Evolutionary conservation across 176 grass and related monocot species (phyloP), one percentile per base, ranked within the genome.

Genomic region (Puccinellia tenuiflora): DNA sequence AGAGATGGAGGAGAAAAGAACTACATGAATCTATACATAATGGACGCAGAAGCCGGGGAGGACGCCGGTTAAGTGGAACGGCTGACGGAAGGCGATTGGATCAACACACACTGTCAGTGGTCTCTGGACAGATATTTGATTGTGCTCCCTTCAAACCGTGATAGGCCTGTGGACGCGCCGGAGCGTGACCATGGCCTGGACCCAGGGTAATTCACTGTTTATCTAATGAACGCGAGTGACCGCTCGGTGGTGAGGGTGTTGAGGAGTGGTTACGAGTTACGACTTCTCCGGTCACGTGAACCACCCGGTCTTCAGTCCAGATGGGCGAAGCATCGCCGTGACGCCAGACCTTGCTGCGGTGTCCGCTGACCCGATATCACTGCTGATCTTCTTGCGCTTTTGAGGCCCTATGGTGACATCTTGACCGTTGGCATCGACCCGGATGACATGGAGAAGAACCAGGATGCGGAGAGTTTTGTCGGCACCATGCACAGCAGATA

Each of bases 271-370:
- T 18, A 77, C 16, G 57, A 45, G 48, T 0, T 18, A 77, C 16
- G 57, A 45, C 6, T 0, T 87, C 48, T 38, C 57, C 2, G 84
- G 84, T 1, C 84, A 90, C 56, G 80, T 91, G n/a, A 91, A 91
- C 68, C 89, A 91, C 78, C 85, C 89, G 0, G 26, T 91, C 4
- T 87, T 91, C 74, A 87, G 80, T 42, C 89, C 85, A 1, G 80
- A 91, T 28, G 57, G 75, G 9, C 29, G 14, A 56, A 90, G 88
- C 88, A 55, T 87, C 81, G 54, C 46, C 16, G 75, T 90, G 52
- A 67, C 75, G 1, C 6, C 80, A 5, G 88, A 90, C 76, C 88
- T 90, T 9, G 55, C 88, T 15, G 66, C 34, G 1, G 88, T 80
- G 26, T 80, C 85, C 0, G 80, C 59, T 9, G 80, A 91, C 11